Percentiles rank a stretch among this genome's conserved stretches.
These are phyloP conservation scores for Pythium diclinum DNA, from an alignment of 352 stramenopile species.

Conservation along the genomic window DNA sequence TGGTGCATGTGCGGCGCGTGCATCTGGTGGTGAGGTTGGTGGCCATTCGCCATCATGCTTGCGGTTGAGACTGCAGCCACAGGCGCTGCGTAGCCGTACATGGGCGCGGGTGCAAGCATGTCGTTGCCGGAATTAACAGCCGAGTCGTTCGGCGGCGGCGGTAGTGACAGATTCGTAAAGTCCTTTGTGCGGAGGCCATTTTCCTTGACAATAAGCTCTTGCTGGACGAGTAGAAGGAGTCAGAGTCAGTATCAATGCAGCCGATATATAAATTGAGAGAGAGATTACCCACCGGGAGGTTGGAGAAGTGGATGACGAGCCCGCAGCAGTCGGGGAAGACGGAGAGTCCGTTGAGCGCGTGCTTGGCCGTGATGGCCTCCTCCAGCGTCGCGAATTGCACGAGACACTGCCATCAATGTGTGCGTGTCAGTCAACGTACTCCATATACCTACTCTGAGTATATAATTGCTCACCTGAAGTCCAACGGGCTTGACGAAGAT, in stretches of 20 bases:
- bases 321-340: conserved; percentile 61
- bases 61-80: conserved; percentile 15
- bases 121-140: conserved; percentile 31
- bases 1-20: conserved; percentile 3
- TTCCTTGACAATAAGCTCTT: conserved; percentile 66
- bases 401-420: conserved; percentile 33
- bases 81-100: conserved; percentile 24
- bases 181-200: conserved; percentile 51
- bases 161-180: conserved; percentile 44
- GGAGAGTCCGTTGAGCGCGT: conserved; percentile 45
- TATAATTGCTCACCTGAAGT: conserved; percentile 28
- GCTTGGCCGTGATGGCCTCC: conserved; percentile 41
- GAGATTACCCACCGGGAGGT: conserved; percentile 35
- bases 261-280: not conserved
- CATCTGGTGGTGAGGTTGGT: conserved; percentile 6
- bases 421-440: not conserved
- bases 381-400: conserved; percentile 48
- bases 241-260: not conserved
- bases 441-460: not conserved
- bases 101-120: conserved; percentile 10
- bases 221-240: conserved; percentile 16
- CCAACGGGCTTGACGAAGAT: conserved; percentile 62
- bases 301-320: conserved; percentile 62
- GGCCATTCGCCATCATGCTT: conserved; percentile 19
- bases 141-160: conserved; percentile 27